Conservation (phyloP, 805 yeast genomes). For the Barnettozyma populi region DNA sequence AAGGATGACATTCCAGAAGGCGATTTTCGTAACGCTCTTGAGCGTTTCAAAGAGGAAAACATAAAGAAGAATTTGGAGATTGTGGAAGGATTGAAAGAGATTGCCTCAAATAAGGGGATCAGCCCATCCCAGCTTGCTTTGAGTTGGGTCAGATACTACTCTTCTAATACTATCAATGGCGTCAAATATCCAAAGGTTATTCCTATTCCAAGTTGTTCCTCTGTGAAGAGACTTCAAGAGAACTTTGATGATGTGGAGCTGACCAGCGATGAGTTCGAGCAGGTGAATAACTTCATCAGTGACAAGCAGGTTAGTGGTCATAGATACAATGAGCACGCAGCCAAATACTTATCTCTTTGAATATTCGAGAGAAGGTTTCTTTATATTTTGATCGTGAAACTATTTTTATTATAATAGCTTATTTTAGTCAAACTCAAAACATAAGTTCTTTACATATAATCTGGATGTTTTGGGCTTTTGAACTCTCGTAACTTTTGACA, state of each 20-base stretch:
- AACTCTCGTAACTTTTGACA: too few relatives aligned
- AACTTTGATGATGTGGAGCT: conserved; percentile 47
- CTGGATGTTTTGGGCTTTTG: too few relatives aligned
- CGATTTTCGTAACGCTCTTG: conserved; percentile 48
- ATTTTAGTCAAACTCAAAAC: too few relatives aligned
- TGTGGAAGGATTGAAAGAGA: conserved; percentile 41
- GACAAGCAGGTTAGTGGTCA: conserved; percentile 46
- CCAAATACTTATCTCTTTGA: conserved; percentile 8
- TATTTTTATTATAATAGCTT: too few relatives aligned
- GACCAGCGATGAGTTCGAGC: conserved; percentile 49
- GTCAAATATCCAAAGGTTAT: conserved; percentile 46
- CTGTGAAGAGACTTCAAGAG: conserved; percentile 51
- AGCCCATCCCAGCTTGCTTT: conserved; percentile 66
- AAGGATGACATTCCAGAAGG: conserved; percentile 45
- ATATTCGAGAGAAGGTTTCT: too few relatives aligned
- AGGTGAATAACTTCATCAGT: conserved; percentile 42
- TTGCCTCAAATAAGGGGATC: conserved; percentile 42
- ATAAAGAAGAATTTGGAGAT: conserved; percentile 50
- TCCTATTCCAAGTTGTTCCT: conserved; percentile 80
- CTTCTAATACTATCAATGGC: conserved; percentile 21
- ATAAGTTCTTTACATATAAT: too few relatives aligned
- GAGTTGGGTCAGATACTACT: conserved; percentile 53
- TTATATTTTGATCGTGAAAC: too few relatives aligned
- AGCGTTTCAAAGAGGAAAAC: conserved; percentile 56
- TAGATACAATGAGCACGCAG: conserved; percentile 40